A percentile compares a stretch with the other conserved stretches of the same genome.
These are phyloP conservation scores for Cercospora beticola DNA, from an alignment of 2,329 filamentous ascomycete genomes.

Conservation along the genomic window DNA sequence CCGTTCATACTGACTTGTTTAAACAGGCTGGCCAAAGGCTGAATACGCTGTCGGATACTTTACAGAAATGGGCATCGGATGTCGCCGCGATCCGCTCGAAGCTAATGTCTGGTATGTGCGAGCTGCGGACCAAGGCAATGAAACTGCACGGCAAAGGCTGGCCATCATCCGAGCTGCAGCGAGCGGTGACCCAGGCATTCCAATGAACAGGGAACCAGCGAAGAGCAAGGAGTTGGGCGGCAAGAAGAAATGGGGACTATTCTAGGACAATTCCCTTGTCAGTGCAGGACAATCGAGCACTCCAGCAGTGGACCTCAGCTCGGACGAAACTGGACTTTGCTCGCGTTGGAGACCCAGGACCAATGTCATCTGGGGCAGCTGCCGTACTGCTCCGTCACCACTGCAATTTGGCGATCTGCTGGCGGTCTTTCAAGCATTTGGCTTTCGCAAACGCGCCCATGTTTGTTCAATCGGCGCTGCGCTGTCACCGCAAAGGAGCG, in stretches of 20 bases:
- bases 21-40: slow-evolving; percentile 63
- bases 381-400: not conserved
- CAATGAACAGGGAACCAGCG: slow-evolving; percentile 38
- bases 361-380: not conserved
- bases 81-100: slow-evolving; percentile 87
- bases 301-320: not conserved
- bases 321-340: not conserved
- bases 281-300: not conserved
- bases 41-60: slow-evolving; percentile 96
- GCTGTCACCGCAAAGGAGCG: not conserved
- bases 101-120: slow-evolving; percentile 98
- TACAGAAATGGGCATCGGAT: slow-evolving; percentile 97
- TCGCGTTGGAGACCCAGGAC: not conserved
- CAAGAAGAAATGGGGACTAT: slow-evolving; percentile 14
- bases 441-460: not conserved
- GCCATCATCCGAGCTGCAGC: slow-evolving; percentile 84
- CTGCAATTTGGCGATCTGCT: not conserved
- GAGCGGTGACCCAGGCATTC: slow-evolving; percentile 52
- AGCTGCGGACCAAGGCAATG: slow-evolving; percentile 87
- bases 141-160: slow-evolving; percentile 81
- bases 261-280: slow-evolving; percentile 1
- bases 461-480: too few relatives aligned
- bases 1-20: slow-evolving; percentile 14
- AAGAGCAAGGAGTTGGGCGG: slow-evolving; percentile 34
- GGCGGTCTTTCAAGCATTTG: not conserved